phyloP scores from a whole-genome alignment of 2,329 filamentous ascomycete species.

The Fusarium napiforme region DNA sequence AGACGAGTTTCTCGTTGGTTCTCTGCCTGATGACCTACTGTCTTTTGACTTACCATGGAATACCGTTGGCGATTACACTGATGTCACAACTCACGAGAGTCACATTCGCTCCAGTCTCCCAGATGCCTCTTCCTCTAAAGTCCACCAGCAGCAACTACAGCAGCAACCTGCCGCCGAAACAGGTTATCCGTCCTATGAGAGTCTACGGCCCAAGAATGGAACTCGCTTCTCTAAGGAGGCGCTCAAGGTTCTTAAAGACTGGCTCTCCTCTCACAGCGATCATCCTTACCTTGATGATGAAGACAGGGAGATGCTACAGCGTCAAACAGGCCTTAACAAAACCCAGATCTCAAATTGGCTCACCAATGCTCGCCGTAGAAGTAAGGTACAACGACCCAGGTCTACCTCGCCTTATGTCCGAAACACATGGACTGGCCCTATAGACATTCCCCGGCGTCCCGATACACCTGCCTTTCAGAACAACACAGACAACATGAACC shows the following conservation, averaged over 20 bases:
- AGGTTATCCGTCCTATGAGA: rapidly evolving
- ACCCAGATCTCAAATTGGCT: not conserved
- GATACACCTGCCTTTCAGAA: not conserved
- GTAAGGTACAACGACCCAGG: not conserved
- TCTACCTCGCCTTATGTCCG: not conserved
- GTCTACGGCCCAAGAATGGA: rapidly evolving
- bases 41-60: rapidly evolving
- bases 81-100: not conserved
- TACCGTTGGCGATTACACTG: not conserved
- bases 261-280: not conserved
- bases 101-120: rapidly evolving
- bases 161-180: no score
- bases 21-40: rapidly evolving
- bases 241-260: not conserved
- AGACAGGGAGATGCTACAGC: not conserved
- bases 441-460: not conserved
- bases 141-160: not conserved
- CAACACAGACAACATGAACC: not conserved
- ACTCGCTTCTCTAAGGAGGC: not conserved
- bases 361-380: not conserved
- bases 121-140: rapidly evolving
- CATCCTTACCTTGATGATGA: not conserved
- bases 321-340: not conserved
- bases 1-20: rapidly evolving
- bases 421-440: not conserved